Percentiles rank a stretch among this genome's conserved stretches.
Evolutionary conservation across 805 yeast genomes (phyloP).

Genomic region (Starmera amethionina): DNA sequence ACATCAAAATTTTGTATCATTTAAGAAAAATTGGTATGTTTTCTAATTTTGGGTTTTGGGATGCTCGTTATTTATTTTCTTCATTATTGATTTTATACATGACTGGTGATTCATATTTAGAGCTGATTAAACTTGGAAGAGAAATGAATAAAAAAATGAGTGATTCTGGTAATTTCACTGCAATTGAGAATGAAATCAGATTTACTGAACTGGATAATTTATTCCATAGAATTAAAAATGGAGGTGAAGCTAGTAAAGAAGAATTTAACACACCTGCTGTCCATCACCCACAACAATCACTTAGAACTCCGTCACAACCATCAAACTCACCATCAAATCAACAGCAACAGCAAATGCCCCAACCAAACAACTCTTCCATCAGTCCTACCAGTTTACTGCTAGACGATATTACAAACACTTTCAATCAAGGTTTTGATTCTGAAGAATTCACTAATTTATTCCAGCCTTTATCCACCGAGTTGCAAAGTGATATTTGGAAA

Average conservation of each 20-base stretch:
- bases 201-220: conserved; percentile 17
- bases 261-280: too few relatives aligned
- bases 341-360: background rate
- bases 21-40: conserved; percentile 20
- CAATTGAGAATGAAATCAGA: conserved; percentile 20
- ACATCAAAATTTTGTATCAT: conserved; percentile 19
- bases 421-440: conserved; percentile 6
- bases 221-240: conserved; percentile 1
- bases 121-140: conserved; percentile 14
- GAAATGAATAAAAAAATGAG: conserved; percentile 18
- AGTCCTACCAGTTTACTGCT: conserved; percentile 11
- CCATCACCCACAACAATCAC: too few relatives aligned
- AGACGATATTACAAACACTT: conserved; percentile 13
- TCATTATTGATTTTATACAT: conserved; percentile 23
- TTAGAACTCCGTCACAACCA: too few relatives aligned
- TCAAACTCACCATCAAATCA: too few relatives aligned
- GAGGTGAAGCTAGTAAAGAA: too few relatives aligned
- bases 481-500: conserved; percentile 14
- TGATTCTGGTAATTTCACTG: conserved; percentile 21
- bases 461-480: conserved; percentile 11
- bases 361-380: background rate
- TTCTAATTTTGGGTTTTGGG: conserved; percentile 30
- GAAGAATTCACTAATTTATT: conserved; percentile 6
- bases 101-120: conserved; percentile 15
- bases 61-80: conserved; percentile 27